A percentile compares a stretch with the other conserved stretches of the same genome.
Conservation (phyloP, 1,139 yeast genomes). For the Kodamaea plutei region DNA sequence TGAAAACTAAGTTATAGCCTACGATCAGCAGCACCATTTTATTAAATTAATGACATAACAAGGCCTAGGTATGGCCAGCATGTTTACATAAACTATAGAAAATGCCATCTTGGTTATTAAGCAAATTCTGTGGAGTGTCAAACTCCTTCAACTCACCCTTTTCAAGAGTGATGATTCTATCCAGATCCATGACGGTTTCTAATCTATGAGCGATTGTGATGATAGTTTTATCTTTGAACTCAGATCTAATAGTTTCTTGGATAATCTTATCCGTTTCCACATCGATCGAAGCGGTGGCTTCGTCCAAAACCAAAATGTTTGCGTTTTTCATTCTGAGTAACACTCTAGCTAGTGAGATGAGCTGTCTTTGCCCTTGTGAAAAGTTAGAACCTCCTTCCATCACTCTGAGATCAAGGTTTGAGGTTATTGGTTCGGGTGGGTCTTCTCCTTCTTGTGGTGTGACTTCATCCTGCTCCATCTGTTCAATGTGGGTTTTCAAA, state of each 20-base stretch:
- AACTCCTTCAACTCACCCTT: constrained; percentile 66
- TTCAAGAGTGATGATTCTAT: constrained; percentile 65
- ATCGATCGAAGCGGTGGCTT: constrained; percentile 86
- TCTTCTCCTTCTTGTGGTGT: constrained; percentile 22
- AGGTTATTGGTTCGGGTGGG: constrained; percentile 13
- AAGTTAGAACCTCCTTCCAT: constrained; percentile 70
- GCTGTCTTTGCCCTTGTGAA: constrained; percentile 75
- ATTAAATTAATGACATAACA: too few species aligned
- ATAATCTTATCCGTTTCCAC: constrained; percentile 72
- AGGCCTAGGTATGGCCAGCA: too few species aligned
- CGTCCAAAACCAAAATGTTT: constrained; percentile 66
- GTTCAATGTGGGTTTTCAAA: constrained; percentile 42
- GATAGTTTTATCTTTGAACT: constrained; percentile 64
- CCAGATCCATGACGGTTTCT: constrained; percentile 79
- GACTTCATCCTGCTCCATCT: constrained; percentile 25
- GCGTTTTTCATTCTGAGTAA: constrained; percentile 50
- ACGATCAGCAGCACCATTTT: too few species aligned
- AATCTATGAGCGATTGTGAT: constrained; percentile 80
- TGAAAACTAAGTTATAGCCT: too few species aligned
- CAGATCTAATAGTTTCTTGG: constrained; percentile 66
- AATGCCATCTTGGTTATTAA: constrained; percentile 38
- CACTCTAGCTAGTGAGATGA: constrained; percentile 73
- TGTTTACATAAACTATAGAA: constrained; percentile 51
- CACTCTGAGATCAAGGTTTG: constrained; percentile 41
- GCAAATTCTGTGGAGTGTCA: constrained; percentile 54